Evolutionary conservation across 2,329 filamentous ascomycete species (phyloP), one percentile per base, ranked within the genome.

Genomic region (Epicoccum nigrum): DNA sequence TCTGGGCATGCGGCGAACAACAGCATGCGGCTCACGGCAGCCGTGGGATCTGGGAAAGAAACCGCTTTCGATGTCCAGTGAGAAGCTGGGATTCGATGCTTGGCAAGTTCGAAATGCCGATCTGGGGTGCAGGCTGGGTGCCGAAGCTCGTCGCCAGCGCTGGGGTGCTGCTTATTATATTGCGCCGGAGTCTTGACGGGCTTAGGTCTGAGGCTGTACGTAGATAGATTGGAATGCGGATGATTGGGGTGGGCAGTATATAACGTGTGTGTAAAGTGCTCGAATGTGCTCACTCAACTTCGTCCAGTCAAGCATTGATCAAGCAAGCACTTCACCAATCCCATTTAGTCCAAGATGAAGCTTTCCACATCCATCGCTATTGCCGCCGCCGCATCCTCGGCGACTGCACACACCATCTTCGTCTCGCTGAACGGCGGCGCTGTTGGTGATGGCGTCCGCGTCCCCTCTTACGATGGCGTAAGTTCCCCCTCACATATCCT

Each of bases 361-460:
- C 38, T 71, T 27, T 63, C 60, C 8, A 52, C 62, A 11, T 52
- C 62, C 16, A 51, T 71, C 31, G 43, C 56, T 13, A 40, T 69
- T 12, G 67, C 67, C 23, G 57, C 63, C 2, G 62, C 62, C 21
- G 67, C 67, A 3, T 69, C 70, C 9, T 67, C 71, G 13, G 76
- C 71, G 31, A 75, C 74, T 9, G 78, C 77, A 4, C 79, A 82
- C 63, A 79, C 79, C 41, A 82, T 81, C 68, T 81, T 82, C 60
- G 64, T 81, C 45, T 74, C 77, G 37, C 71, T 77, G 8, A 79
- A 76, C 47, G 77, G 76, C 45, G 75, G 74, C 16, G 77, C 74
- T 15, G 74, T 80, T 42, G 79, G 77, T 28, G 70, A 81, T 9
- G 81, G 74, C 25, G 79, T 85, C 45, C 78, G 81, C 25, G 77